Evolutionary conservation across 1,284 basidiomycete species (phyloP).

Genomic region (Cutaneotrichosporon curvatum): DNA sequence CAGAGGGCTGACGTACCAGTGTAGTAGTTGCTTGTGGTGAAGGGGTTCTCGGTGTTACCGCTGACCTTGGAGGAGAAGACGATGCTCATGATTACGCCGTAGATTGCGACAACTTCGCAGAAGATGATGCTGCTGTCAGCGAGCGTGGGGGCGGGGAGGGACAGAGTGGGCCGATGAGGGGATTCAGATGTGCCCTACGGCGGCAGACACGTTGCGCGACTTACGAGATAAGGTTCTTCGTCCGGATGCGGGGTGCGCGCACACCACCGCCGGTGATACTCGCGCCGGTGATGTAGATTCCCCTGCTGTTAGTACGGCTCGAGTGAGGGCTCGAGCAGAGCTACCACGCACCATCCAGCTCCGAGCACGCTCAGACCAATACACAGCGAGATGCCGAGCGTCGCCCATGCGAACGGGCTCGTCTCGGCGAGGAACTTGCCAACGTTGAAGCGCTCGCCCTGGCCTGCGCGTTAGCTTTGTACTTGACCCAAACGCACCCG

Average conservation of each 20-base stretch:
- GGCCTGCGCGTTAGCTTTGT: conserved; percentile 50
- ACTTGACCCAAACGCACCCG: conserved; percentile 54
- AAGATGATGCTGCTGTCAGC: conserved; percentile 77
- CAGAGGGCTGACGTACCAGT: conserved; percentile 55
- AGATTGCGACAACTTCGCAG: conserved; percentile 97
- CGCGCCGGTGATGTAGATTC: conserved; percentile 92
- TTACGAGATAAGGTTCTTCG: conserved; percentile 95
- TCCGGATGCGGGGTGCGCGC: conserved; percentile 84
- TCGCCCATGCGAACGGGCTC: conserved; percentile 87
- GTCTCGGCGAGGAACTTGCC: conserved; percentile 88
- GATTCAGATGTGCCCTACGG: too few relatives aligned
- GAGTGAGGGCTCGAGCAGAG: neutral
- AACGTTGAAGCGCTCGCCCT: conserved; percentile 83
- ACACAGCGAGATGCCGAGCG: conserved; percentile 83
- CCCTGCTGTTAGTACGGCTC: conserved; percentile 64
- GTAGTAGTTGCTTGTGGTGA: conserved; percentile 79
- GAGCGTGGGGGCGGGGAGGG: neutral
- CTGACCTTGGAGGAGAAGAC: conserved; percentile 78
- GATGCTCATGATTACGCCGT: conserved; percentile 80
- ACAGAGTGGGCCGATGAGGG: too few relatives aligned
- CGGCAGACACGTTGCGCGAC: conserved; percentile 21
- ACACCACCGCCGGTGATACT: conserved; percentile 96
- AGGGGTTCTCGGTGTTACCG: conserved; percentile 59
- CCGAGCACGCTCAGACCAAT: conserved; percentile 90
- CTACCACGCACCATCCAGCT: conserved; percentile 77